Base-by-base conservation (phyloP, 2,329 filamentous ascomycete species). In the Ascomycota sp. region DNA sequence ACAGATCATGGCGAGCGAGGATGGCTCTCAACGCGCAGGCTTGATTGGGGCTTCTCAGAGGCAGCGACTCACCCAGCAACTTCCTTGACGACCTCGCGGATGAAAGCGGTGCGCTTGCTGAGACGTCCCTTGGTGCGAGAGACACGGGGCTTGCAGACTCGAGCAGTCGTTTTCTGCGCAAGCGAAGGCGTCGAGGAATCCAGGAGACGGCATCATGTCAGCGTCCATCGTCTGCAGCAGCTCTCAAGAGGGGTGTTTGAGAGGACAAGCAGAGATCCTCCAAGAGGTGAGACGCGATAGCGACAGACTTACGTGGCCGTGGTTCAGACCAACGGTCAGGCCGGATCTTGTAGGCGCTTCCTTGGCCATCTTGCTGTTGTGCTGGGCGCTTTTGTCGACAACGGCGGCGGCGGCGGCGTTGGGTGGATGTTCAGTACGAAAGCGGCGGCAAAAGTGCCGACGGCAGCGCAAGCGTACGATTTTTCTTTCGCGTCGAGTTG, bases 11-110 rank as follows among this genome's bases (percentile, higher is more conserved):
- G 15, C 15, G 15, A 4, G 15, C 15, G 15, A 17, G 15, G 15
- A 17, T 17, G 15, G 15, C 4, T 17, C 15, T 17, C 4, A 4
- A 17, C 15, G 15, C 15, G 15, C 15, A 17, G 15, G 15, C 15
- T 17, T 17, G 15, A 17, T 17, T 17, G 15, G 4, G 17, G 8
- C 15, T 20, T 28, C 7, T 20, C 4, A 20, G 10, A 20, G 27
- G 11, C n/a, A 10, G 11, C 17, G 27, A 69, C 75, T 53, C 73
- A 83, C 78, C 79, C 89, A 61, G 85, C 75, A 59, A 95, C 89
- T 69, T 98, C 89, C 72, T 91, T 92, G 60, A 93, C 82, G 56
- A 98, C 77, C 55, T 94, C 85, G 50, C 89, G 74, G 48, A 95
- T 86, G 65, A 98, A 95, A 50, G 79, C 75, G 48, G 89, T 95